Evolutionary conservation across 2,329 filamentous ascomycete species (phyloP).

Genomic region (Hypoxylon sp.): DNA sequence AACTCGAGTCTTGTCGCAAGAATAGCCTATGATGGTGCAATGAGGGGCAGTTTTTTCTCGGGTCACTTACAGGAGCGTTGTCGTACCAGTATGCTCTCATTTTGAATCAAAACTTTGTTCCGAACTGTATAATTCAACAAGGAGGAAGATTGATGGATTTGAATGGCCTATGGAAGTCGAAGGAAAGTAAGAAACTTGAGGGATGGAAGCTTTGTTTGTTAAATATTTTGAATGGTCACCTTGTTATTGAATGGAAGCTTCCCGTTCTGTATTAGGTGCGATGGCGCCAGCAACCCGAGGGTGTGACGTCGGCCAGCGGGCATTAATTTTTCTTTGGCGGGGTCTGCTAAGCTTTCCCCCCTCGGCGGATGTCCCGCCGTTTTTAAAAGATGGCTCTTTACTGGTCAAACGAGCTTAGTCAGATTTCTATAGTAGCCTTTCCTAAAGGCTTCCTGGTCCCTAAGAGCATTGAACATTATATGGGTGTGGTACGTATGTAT

Average conservation of each 20-base stretch:
- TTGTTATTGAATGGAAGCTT: constrained; percentile 13
- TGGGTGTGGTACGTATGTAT: background rate
- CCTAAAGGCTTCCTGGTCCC: background rate
- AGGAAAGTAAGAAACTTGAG: constrained; percentile 1
- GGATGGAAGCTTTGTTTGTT: constrained; percentile 21
- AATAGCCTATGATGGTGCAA: constrained; percentile 30
- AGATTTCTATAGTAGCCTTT: constrained; percentile 7
- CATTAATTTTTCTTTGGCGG: constrained; percentile 46
- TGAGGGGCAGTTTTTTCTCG: constrained; percentile 28
- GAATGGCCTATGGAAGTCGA: constrained; percentile 4
- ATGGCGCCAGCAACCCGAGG: constrained; percentile 38
- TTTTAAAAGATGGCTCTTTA: constrained; percentile 21
- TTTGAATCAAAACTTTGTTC: constrained; percentile 41
- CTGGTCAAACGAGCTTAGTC: constrained; percentile 21
- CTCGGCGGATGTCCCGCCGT: constrained; percentile 8
- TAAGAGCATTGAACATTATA: background rate
- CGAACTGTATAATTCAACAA: constrained; percentile 1
- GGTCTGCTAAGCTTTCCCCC: constrained; percentile 38
- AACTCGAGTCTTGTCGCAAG: constrained; percentile 16
- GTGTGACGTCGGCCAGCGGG: constrained; percentile 46
- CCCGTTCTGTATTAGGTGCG: constrained; percentile 19
- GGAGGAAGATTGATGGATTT: background rate
- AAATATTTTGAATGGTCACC: constrained; percentile 31
- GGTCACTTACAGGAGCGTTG: constrained; percentile 64
- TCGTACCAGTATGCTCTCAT: constrained; percentile 74